phyloP scores from a whole-genome alignment of 345 rosid genomes.

The Ceriops zippeliana region DNA sequence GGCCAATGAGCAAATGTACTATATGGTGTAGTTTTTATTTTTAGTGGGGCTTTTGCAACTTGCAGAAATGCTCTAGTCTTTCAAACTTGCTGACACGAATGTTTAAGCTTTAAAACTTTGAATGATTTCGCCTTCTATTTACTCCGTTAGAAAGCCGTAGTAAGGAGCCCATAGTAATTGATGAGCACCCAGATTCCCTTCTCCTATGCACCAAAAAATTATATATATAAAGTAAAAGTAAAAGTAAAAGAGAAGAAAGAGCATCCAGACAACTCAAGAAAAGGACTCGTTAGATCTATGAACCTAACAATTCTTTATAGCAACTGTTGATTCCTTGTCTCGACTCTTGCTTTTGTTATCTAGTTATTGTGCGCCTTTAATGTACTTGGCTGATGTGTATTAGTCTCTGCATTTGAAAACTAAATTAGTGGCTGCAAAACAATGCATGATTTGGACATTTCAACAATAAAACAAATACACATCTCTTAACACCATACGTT shows the following conservation, averaged over 20 bases:
- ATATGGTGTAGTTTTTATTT: too few relatives aligned
- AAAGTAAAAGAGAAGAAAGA: too few relatives aligned
- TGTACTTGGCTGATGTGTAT: not conserved
- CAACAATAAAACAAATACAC: not conserved
- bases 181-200: too few relatives aligned
- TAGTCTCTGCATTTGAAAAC: not conserved
- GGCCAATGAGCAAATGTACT: not conserved
- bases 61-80: too few relatives aligned
- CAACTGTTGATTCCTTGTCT: not conserved
- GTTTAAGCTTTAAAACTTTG: too few relatives aligned
- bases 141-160: too few relatives aligned
- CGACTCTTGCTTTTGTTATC: not conserved
- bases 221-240: too few relatives aligned
- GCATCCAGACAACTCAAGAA: not conserved
- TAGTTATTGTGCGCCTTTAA: not conserved
- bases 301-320: not conserved
- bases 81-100: too few relatives aligned
- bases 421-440: not conserved
- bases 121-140: too few relatives aligned
- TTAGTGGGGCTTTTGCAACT: too few relatives aligned
- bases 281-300: not conserved
- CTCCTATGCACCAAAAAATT: too few relatives aligned
- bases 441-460: constrained; percentile 20
- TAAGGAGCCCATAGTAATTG: too few relatives aligned
- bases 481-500: not conserved